Evolutionary conservation across 1,284 basidiomycete species (phyloP).

Genomic region (Tetrapyrgos nigripes): DNA sequence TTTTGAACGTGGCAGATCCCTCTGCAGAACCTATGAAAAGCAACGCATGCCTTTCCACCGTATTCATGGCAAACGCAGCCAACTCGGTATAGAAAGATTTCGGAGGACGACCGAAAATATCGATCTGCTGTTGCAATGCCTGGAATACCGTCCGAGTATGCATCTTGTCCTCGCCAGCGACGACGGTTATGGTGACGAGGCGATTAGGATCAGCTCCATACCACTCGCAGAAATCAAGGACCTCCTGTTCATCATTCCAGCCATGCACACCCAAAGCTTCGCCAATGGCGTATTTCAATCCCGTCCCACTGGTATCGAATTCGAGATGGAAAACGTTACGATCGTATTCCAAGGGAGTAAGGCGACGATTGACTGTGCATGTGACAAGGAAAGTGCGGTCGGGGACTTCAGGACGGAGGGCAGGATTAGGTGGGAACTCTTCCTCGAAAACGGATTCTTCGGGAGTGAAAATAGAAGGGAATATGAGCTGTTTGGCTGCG

Average conservation of each 20-base stretch:
- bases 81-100: conserved; percentile 96
- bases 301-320: conserved; percentile 92
- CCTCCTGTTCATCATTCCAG: conserved; percentile 94
- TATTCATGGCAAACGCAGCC: conserved; percentile 75
- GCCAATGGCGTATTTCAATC: conserved; percentile 94
- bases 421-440: conserved; percentile 64
- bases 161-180: conserved; percentile 63
- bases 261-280: conserved; percentile 98
- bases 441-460: conserved; percentile 42
- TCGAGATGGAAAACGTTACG: conserved; percentile 99
- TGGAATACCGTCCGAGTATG: conserved; percentile 96
- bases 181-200: conserved; percentile 84
- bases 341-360: conserved; percentile 95
- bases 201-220: conserved; percentile 88
- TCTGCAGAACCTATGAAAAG: conserved; percentile 95
- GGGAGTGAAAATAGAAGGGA: conserved; percentile 80
- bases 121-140: conserved; percentile 94
- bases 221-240: conserved; percentile 90
- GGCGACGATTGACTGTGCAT: conserved; percentile 92
- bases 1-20: conserved; percentile 93
- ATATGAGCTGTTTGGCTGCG: conserved; percentile 89
- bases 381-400: conserved; percentile 95
- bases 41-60: conserved; percentile 83
- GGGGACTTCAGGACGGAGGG: conserved; percentile 84
- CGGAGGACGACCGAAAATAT: conserved; percentile 94